Evolutionary conservation across 2,329 filamentous ascomycete genomes (phyloP).

Genomic region (Penicillium sp.): DNA sequence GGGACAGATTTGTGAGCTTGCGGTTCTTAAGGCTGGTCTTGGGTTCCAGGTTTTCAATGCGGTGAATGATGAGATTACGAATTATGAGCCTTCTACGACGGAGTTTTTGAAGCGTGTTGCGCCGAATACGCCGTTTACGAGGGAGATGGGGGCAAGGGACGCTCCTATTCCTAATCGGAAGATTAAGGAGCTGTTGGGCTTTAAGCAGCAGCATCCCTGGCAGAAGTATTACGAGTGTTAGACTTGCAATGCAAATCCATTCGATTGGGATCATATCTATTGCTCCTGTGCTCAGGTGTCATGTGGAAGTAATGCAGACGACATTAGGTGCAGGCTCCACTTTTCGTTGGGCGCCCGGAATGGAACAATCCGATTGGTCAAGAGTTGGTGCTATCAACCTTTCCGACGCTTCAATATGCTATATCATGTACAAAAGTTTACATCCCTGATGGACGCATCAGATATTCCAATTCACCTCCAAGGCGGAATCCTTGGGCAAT

Average conservation of each 20-base stretch:
- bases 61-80: slow-evolving; percentile 63
- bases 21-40: slow-evolving; percentile 54
- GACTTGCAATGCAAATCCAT: not conserved
- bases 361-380: not conserved
- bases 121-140: slow-evolving; percentile 53
- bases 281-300: no score
- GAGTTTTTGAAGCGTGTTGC: slow-evolving; percentile 54
- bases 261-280: not conserved
- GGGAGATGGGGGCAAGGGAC: slow-evolving; percentile 60
- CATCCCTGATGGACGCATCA: slow-evolving; percentile 21
- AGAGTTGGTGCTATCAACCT: no score
- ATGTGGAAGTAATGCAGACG: no score
- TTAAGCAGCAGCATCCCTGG: slow-evolving; percentile 55
- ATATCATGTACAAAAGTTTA: not conserved
- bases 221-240: slow-evolving; percentile 17
- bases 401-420: no score
- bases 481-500: slow-evolving; percentile 29
- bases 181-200: slow-evolving; percentile 59
- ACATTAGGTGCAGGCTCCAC: not conserved
- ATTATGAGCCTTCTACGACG: slow-evolving; percentile 48
- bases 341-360: not conserved
- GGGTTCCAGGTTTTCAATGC: slow-evolving; percentile 67
- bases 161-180: slow-evolving; percentile 63
- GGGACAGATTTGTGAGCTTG: slow-evolving; percentile 61
- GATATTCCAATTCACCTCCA: slow-evolving; percentile 22